Base-by-base conservation (phyloP, 495 filamentous ascomycete genomes). In the Aspergillus mulundensis region DNA sequence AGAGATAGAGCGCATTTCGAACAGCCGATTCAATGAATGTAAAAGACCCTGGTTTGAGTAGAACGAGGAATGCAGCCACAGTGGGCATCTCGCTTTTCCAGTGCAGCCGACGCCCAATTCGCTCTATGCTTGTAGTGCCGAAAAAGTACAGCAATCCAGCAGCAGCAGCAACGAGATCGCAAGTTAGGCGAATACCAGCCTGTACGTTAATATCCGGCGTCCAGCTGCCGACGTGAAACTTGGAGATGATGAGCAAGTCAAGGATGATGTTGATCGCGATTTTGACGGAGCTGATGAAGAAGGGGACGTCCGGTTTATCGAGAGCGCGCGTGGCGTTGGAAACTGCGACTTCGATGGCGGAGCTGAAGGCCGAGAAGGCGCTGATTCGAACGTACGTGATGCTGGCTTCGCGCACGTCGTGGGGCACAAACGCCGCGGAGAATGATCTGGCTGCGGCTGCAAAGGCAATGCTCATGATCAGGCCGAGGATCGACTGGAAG, bases 231-330 rank as follows among this genome's bases (percentile, higher is more conserved):
- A 89, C 81, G 61, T 87, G 85, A 57, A 86, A 87, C 12, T 73
- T 81, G 1, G 87, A 90, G 11, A 90, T 79, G 20, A 90, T 66
- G n/a, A 90, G 60, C 23, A 90, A 54, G 53, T 91, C 87, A 0
- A 90, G 73, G 14, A 88, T 54, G 44, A 90, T 90, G 62, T 90
- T 90, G 46, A 87, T 64, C 5, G 71, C 67, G 51, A 87, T 83
- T 54, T 86, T 86, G 11, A 75, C 73, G 0, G 73, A 75, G 63
- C 79, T 88, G 61, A 90, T 88, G 19, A 90, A 57, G 0, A 91
- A 67, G 10, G 87, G 87, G 1, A 91, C 81, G 62, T 90, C 87
- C 0, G 88, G 88, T 51, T 82, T 77, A 69, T 90, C 87, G 21
- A 90, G 70, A 1, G 87, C 82, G 50, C 87, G 69, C 3, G 87